Base-by-base conservation (phyloP, 768 basidiomycete species). In the Pulveroboletus sp. region DNA sequence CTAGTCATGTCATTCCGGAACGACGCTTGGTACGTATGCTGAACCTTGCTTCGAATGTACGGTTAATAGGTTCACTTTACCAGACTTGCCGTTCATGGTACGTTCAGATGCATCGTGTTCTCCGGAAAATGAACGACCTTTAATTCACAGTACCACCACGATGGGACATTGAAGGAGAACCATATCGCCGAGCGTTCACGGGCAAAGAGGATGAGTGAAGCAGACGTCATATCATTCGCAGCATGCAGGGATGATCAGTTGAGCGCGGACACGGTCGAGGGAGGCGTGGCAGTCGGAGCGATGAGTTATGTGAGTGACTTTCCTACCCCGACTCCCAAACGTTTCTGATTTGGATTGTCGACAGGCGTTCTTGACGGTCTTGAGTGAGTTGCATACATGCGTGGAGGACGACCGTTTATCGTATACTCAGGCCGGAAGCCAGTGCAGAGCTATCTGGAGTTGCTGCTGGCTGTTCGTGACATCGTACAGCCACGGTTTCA, bases 261-360 rank as follows among this genome's bases (percentile, higher is more conserved):
- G n/a, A n/a, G 86, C 59, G 82, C 84, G 0, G 87, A 89, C 60
- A 85, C 85, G 2, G 78, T 79, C 44, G 71, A 77, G 24, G 74
- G 73, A 20, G 84, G 83, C 20, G 71, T 78, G 4, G 83, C 86
- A 0, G 82, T 85, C 6, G 87, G 87, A 3, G 87, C 87, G 4
- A 89, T 89, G 83, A 87, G 85, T 64, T 76, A 85, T 67, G 86
- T 87, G 61, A 41, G 85, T 70, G 8, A 17, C 6, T 29, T 14
- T 37, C 19, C n/a, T n/a, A n/a, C 2, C 22, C 10, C 24, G 4
- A 5, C 22, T 20, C 9, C 6, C 10, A 34, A n/a, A 6, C 29
- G 1, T 13, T 5, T 20, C 43, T 58, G 10, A 65, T 35, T 12
- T 45, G 9, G 29, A 24, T 20, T 30, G n/a, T 24, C 13, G 24